Base-by-base conservation (phyloP, 352 stramenopile genomes). In the Pythium biforme region DNA sequence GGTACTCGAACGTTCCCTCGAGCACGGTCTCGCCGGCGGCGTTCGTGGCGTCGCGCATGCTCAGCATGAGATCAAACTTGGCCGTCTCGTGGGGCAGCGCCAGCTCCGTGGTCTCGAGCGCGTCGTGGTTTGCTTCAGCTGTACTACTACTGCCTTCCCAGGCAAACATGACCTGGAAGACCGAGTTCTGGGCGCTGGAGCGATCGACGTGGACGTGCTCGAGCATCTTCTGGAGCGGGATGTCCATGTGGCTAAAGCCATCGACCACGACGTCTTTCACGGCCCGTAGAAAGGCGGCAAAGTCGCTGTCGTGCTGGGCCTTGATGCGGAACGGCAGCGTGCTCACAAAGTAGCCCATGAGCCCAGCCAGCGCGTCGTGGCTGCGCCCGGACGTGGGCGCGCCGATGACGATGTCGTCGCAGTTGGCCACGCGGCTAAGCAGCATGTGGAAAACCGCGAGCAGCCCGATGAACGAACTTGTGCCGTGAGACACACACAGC, bases 31-130 rank as follows among this genome's bases (percentile, higher is more conserved):
- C 34, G 4, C 37, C 52, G 9, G 57, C 14, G 1, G 1, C 22
- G 41, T 69, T 26, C 14, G 26, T 11, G 5, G 39, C 47, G 9
- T 60, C 48, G 3, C 75, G 66, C 77, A 89, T 85, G 26, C 69
- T 82, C 15, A 89, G 62, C 77, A 89, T 89, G 54, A 86, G 73
- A 55, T 86, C 75, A 55, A 89, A 89, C 55, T 86, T 88, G 52
- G 76, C 69, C 1, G 69, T 72, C 3, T 69, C 48, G 40, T 70
- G 72, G 0, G 70, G 63, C 4, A 85, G 45, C 12, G 10, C 4
- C 20, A 86, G 23, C 29, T 86, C 75, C 56, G 61, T 8, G 55
- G 50, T 33, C 19, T 59, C 20, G 15, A 34, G n/a, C 62, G 56
- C 8, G 12, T 4, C 9, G 34, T 14, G 37, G 14, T 3, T 43